Percentiles rank a stretch among this genome's conserved stretches.
Conservation (phyloP, 805 yeast species). For the Candida maris region DNA sequence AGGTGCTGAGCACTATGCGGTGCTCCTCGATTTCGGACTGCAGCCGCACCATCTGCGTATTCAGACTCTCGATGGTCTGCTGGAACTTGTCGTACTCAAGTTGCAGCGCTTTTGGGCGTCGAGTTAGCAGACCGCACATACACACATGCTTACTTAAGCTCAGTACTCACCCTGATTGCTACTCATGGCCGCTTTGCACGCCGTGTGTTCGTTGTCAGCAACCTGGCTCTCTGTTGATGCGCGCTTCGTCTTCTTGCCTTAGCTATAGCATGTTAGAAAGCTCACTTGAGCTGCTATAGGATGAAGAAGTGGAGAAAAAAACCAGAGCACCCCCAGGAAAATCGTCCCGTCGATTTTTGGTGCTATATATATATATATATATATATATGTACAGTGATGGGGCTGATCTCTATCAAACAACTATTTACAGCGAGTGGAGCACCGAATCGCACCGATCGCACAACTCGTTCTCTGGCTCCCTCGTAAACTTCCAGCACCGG, state of each 20-base stretch:
- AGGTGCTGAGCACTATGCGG: constrained; percentile 56
- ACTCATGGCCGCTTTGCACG: constrained; percentile 5
- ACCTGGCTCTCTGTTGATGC: too few species aligned
- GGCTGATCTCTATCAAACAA: not conserved
- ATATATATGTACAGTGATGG: too few species aligned
- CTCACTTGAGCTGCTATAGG: too few species aligned
- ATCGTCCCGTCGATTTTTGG: too few species aligned
- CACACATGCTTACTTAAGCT: not conserved
- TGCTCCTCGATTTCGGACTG: constrained; percentile 45
- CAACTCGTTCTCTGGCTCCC: constrained; percentile 47
- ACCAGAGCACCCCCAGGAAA: too few species aligned
- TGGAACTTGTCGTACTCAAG: constrained; percentile 50
- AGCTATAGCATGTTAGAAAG: too few species aligned
- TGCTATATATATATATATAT: too few species aligned
- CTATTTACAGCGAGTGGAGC: constrained; percentile 16
- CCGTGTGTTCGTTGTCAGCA: too few species aligned
- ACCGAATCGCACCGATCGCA: constrained; percentile 64
- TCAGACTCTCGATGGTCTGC: constrained; percentile 42
- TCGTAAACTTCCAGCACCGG: constrained; percentile 85
- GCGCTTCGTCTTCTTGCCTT: too few species aligned
- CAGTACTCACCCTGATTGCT: constrained; percentile 9
- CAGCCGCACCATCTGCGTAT: constrained; percentile 44
- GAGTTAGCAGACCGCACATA: not conserved
- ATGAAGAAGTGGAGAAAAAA: too few species aligned
- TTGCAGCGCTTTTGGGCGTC: constrained; percentile 38